Evolutionary conservation across 2,329 filamentous ascomycete species (phyloP), one percentile per base, ranked within the genome.

Genomic region (Trichophyton benhamiae): DNA sequence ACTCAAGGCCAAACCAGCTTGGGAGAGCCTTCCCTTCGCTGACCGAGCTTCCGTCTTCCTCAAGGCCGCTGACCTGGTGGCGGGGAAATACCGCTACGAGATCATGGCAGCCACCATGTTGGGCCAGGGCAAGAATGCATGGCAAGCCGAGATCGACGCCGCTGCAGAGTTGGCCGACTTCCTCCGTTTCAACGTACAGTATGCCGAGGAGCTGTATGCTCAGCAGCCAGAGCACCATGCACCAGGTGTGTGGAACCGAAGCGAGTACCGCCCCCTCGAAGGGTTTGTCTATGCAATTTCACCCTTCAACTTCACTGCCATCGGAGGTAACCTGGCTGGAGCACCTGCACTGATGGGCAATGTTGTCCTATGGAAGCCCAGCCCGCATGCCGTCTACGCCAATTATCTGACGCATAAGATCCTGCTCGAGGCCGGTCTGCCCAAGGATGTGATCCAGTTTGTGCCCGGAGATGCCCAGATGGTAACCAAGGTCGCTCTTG

Each of bases 141-240:
- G 91, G 91, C 92, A 99, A 77, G 92, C 94, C n/a, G 92, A 99
- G 81, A 97, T 97, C 66, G 92, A 97, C 75, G 83, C 91, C 44
- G 92, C 92, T 17, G 92, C 92, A 7, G 94, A 99, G 80, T 77
- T 95, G 68, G 87, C 84, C 68, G 92, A 99, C 74, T 97, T 97
- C 77, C 79, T 30, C 27, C 27, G 27, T 52, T 96, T 96, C 80
- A 94, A 94, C 71, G 92, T 96, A 60, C 85, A 91, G 74, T 96
- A 94, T 71, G 92, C 92, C 30, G 87, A 96, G 77, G 89, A 96
- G 72, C 79, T 96, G 61, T 96, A 96, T 73, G 83, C 84, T 42
- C 85, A 90, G 72, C 94, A 99, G 76, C 92, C 92, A 13, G 82
- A 80, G 59, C 90, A 94, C 78, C 85, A 97, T 77, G 80, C 88